phyloP scores from a whole-genome alignment of 208 protist genomes.

The Porcisia deanei region DNA sequence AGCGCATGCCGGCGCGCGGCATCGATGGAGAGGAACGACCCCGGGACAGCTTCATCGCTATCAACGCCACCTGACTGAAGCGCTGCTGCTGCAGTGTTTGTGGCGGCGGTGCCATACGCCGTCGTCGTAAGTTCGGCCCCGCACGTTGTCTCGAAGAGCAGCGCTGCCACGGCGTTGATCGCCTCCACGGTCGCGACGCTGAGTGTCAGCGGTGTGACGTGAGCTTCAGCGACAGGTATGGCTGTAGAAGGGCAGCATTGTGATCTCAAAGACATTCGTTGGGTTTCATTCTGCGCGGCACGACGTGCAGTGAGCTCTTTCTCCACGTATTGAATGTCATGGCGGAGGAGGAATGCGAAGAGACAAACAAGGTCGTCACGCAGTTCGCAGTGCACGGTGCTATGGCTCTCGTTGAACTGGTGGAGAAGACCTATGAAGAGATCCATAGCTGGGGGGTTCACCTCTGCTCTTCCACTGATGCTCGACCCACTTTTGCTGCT shows the following conservation, averaged over 20 bases:
- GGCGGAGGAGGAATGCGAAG: slow-evolving; percentile 45
- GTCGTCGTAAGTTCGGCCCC: slow-evolving; percentile 49
- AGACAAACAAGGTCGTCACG: slow-evolving; percentile 66
- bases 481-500: not conserved
- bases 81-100: slow-evolving; percentile 6
- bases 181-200: slow-evolving; percentile 45
- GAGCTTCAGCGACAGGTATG: not conserved
- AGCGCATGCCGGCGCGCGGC: slow-evolving; percentile 35
- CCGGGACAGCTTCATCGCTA: not conserved
- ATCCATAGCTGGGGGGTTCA: slow-evolving; percentile 42
- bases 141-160: slow-evolving; percentile 74
- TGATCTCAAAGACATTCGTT: not conserved
- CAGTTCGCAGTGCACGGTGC: slow-evolving; percentile 54
- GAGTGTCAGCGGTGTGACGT: slow-evolving; percentile 23
- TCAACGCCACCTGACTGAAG: not conserved
- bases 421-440: slow-evolving; percentile 58
- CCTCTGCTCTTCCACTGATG: slow-evolving; percentile 1
- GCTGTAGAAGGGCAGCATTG: not conserved
- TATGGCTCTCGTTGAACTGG: slow-evolving; percentile 57
- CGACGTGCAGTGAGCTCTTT: slow-evolving; percentile 18
- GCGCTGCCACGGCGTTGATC: slow-evolving; percentile 55
- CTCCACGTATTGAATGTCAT: slow-evolving; percentile 25
- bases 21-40: slow-evolving; percentile 33
- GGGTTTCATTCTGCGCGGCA: not conserved
- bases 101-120: not conserved